These are phyloP conservation scores for Cladosporium halotolerans DNA, from an alignment of 2,329 filamentous ascomycete species.

Conservation along the genomic window DNA sequence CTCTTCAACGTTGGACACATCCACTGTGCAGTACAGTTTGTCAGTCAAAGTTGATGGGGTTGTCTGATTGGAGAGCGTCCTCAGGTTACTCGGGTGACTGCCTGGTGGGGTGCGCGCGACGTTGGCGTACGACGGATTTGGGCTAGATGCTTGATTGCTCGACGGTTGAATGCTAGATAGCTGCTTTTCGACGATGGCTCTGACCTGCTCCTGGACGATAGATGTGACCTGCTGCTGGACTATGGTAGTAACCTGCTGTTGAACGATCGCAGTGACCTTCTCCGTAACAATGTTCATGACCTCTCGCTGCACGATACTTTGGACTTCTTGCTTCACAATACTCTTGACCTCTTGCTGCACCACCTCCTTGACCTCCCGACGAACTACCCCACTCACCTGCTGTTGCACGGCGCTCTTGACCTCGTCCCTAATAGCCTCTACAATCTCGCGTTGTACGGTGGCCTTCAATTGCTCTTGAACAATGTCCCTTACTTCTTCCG, in stretches of 20 bases:
- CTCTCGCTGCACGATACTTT: not conserved
- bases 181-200: not conserved
- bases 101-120: conserved; percentile 4
- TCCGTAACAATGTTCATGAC: not conserved
- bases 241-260: not conserved
- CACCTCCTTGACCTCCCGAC: not conserved
- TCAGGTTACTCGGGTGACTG: conserved; percentile 4
- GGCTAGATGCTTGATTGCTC: not conserved
- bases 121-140: conserved; percentile 5
- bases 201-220: conserved; percentile 5
- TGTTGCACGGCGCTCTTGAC: not conserved
- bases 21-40: conserved; percentile 11
- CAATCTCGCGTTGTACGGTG: not conserved
- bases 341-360: not conserved
- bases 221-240: not conserved
- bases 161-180: not conserved
- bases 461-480: not conserved
- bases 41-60: conserved; percentile 2
- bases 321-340: not conserved
- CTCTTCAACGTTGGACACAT: conserved; percentile 10
- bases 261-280: not conserved
- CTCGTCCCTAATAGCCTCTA: not conserved
- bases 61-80: not conserved
- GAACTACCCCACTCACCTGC: not conserved
- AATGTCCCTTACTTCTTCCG: not conserved